A percentile compares a stretch with the other conserved stretches of the same genome.
These are phyloP conservation scores for Pascua guehoae DNA, from an alignment of 1,284 basidiomycete species.

Conservation along the genomic window DNA sequence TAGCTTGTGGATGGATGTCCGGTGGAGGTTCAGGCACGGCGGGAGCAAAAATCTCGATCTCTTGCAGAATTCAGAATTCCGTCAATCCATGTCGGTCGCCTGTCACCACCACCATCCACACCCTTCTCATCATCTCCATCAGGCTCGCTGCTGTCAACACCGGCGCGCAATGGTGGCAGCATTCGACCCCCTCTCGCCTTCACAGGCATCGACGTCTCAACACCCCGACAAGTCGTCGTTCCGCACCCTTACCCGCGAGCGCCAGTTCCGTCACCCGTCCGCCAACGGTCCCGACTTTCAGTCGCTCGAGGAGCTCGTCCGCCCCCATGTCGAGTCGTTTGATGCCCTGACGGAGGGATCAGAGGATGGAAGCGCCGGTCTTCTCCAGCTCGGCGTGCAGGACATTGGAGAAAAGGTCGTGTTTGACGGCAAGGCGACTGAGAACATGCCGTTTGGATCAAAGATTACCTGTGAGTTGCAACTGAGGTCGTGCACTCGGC, in stretches of 20 bases:
- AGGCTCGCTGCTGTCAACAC: slow-evolving; percentile 1
- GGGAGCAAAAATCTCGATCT: no score
- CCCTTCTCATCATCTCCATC: not conserved
- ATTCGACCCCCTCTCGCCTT: slow-evolving; percentile 44
- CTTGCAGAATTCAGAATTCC: no score
- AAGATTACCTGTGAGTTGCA: slow-evolving; percentile 66
- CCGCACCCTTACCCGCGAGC: slow-evolving; percentile 78
- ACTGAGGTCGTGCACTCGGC: not conserved
- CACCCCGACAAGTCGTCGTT: slow-evolving; percentile 55
- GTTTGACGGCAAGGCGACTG: slow-evolving; percentile 76
- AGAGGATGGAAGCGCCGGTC: slow-evolving; percentile 70
- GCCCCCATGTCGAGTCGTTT: slow-evolving; percentile 93
- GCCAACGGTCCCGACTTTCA: slow-evolving; percentile 66
- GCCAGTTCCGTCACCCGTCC: slow-evolving; percentile 74
- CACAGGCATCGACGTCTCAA: slow-evolving; percentile 29
- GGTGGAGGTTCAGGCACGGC: no score
- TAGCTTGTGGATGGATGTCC: no score
- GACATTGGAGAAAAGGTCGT: slow-evolving; percentile 87
- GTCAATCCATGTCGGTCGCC: no score
- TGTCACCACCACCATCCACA: no score
- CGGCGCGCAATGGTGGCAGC: slow-evolving; percentile 15
- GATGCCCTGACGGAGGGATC: slow-evolving; percentile 88
- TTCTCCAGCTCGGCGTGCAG: slow-evolving; percentile 73
- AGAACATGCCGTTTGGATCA: slow-evolving; percentile 66
- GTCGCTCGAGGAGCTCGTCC: slow-evolving; percentile 87